Conservation (phyloP, 352 stramenopile genomes). For the Discostella stelligera region DNA sequence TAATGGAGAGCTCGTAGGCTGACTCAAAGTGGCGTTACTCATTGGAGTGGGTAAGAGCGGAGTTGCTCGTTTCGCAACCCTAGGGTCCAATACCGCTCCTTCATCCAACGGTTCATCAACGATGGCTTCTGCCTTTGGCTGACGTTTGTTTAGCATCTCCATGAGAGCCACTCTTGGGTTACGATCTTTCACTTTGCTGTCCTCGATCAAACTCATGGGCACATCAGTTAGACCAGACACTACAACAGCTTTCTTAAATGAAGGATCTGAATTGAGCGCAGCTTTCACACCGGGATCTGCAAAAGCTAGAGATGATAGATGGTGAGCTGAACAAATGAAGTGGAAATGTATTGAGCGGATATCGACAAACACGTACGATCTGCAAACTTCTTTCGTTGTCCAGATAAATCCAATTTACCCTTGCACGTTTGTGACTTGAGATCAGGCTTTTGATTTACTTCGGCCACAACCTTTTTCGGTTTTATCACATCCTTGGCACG, state of each 20-base stretch:
- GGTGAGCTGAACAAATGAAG: slow-evolving; percentile 14
- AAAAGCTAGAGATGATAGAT: slow-evolving; percentile 23
- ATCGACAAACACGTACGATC: slow-evolving; percentile 37
- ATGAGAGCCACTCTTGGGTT: slow-evolving; percentile 19
- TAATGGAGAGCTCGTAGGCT: background rate
- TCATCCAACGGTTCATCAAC: background rate
- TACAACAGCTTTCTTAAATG: slow-evolving; percentile 15
- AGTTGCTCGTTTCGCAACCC: slow-evolving; percentile 15
- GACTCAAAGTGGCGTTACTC: background rate
- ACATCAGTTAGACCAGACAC: slow-evolving; percentile 1
- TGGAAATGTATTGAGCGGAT: background rate
- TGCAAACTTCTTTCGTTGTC: slow-evolving; percentile 45
- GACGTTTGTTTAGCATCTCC: slow-evolving; percentile 16
- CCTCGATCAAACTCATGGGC: background rate
- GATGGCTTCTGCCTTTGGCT: background rate
- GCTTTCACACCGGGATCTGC: slow-evolving; percentile 16
- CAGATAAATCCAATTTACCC: slow-evolving; percentile 50
- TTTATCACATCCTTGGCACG: slow-evolving; percentile 37
- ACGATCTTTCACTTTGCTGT: background rate
- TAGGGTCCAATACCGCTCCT: background rate
- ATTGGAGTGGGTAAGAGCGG: background rate
- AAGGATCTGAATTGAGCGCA: background rate
- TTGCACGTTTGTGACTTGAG: slow-evolving; percentile 9
- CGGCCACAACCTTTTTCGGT: slow-evolving; percentile 16
- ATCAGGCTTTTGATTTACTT: slow-evolving; percentile 13